phyloP scores from a whole-genome alignment of 2,329 filamentous ascomycete species.

The Delphinella strobiligena region DNA sequence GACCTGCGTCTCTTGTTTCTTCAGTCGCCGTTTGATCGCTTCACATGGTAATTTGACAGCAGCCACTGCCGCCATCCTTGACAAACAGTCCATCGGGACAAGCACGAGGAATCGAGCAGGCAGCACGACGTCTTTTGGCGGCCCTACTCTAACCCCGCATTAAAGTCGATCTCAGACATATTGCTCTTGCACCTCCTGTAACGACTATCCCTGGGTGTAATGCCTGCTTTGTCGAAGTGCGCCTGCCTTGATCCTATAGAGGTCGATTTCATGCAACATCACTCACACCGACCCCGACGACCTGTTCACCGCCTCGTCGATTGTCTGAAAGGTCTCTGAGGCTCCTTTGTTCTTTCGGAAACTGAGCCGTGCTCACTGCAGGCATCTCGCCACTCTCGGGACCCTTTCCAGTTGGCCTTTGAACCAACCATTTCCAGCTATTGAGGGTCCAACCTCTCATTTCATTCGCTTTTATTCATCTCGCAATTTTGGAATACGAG shows the following conservation, averaged over 20 bases:
- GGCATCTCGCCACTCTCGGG: no score
- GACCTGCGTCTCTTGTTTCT: neutral
- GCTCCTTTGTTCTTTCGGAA: neutral
- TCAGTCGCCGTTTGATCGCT: neutral
- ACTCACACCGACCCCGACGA: neutral
- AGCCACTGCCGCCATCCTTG: neutral
- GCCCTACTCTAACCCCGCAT: neutral
- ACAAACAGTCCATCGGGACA: neutral
- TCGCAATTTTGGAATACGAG: neutral
- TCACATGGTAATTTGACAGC: neutral
- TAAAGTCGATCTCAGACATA: neutral
- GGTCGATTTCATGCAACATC: neutral
- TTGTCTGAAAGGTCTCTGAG: neutral
- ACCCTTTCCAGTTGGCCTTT: no score
- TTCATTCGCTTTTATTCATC: neutral
- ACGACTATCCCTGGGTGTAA: neutral
- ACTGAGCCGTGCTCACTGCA: neutral
- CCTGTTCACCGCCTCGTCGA: neutral
- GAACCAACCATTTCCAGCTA: no score
- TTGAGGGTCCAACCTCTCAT: neutral
- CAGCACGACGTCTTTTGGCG: no score
- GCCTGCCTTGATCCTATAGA: neutral
- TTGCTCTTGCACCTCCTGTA: no score
- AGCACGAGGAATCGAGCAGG: no score
- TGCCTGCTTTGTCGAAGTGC: neutral